These are phyloP conservation scores for Otatea glauca DNA, from an alignment of 176 grass and related monocot species.

Conservation along the genomic window DNA sequence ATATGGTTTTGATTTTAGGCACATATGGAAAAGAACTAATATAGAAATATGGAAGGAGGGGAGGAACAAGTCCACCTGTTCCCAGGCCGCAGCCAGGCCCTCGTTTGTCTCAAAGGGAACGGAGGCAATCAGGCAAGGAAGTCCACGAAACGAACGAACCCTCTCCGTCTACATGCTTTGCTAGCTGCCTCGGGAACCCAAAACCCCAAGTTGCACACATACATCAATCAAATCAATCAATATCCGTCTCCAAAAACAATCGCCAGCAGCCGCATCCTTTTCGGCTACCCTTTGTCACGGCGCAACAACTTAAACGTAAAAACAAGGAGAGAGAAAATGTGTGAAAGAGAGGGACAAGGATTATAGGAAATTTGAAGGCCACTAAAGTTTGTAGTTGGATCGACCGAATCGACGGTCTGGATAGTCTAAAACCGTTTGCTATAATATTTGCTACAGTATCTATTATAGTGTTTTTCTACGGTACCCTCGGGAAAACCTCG, in stretches of 20 bases:
- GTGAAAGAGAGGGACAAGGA: too few relatives aligned
- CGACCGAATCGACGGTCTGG: too few relatives aligned
- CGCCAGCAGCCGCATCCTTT: background rate
- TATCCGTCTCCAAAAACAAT: slow-evolving; percentile 34
- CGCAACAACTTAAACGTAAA: background rate
- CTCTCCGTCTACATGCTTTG: background rate
- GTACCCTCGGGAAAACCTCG: too few relatives aligned
- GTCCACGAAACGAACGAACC: background rate
- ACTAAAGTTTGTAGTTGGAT: too few relatives aligned
- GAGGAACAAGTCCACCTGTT: background rate
- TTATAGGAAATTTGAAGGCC: too few relatives aligned
- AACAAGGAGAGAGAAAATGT: too few relatives aligned
- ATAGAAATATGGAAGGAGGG: background rate
- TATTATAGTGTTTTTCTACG: too few relatives aligned
- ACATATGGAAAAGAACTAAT: too few relatives aligned
- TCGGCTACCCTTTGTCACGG: slow-evolving; percentile 2
- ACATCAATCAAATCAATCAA: slow-evolving; percentile 37
- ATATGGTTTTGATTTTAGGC: background rate
- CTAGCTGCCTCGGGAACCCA: slow-evolving; percentile 36
- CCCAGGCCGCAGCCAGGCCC: background rate
- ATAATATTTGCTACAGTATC: too few relatives aligned
- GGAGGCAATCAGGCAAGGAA: background rate
- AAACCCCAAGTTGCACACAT: slow-evolving; percentile 40
- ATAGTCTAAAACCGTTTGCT: too few relatives aligned
- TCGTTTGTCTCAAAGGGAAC: background rate